Evolutionary conservation across 345 rosid species (phyloP).

Genomic region (Erodium maritimum): DNA sequence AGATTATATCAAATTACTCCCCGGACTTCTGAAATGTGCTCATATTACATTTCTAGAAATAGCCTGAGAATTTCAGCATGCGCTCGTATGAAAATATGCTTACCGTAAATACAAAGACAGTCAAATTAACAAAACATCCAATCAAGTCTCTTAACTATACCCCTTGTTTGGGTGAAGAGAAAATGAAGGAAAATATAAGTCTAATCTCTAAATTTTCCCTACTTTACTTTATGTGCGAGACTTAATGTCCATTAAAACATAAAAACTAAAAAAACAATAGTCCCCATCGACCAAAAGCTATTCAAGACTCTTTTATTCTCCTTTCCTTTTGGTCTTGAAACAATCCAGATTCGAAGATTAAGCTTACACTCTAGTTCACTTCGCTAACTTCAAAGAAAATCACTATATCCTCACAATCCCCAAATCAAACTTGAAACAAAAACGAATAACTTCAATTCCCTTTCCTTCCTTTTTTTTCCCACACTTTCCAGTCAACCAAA

Average conservation of each 20-base stretch:
- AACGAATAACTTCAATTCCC: no score
- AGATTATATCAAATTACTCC: no score
- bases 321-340: no score
- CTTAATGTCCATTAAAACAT: not conserved
- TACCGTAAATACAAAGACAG: not conserved
- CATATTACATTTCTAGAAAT: not conserved
- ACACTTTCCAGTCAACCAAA: not conserved
- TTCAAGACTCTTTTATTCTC: not conserved
- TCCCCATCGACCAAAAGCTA: not conserved
- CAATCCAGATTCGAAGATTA: no score
- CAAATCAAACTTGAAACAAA: not conserved
- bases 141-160: not conserved
- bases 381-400: no score
- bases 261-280: not conserved
- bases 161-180: not conserved
- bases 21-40: not conserved
- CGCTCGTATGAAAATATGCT: not conserved
- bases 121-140: not conserved
- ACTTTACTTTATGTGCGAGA: no score
- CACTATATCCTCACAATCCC: not conserved
- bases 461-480: no score
- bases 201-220: no score
- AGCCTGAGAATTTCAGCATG: not conserved
- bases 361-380: no score
- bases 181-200: not conserved